These are phyloP conservation scores for Tricharina praecox DNA, from an alignment of 495 filamentous ascomycete genomes.

Conservation along the genomic window DNA sequence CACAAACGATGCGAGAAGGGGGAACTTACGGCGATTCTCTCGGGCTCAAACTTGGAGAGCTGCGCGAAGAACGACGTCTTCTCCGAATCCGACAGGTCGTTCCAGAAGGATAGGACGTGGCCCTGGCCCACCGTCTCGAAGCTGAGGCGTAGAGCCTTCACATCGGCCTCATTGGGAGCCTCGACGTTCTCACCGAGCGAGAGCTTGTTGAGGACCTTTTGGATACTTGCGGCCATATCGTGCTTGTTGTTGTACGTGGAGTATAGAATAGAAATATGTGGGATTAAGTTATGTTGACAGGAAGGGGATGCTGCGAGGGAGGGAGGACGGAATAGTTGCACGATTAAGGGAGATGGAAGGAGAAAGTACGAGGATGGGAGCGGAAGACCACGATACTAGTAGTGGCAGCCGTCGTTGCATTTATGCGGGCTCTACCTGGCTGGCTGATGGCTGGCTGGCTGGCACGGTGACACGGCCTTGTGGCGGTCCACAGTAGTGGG, in stretches of 20 bases:
- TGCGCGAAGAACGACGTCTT: slow-evolving; percentile 69
- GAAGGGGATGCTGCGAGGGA: too few species aligned
- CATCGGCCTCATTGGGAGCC: slow-evolving; percentile 54
- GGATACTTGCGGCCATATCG: slow-evolving; percentile 18
- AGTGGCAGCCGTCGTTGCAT: too few species aligned
- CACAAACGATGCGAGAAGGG: background rate
- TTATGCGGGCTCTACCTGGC: too few species aligned
- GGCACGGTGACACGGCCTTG: too few species aligned
- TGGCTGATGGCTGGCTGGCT: too few species aligned
- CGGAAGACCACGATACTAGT: too few species aligned
- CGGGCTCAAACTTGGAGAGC: slow-evolving; percentile 60
- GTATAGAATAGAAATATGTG: too few species aligned
- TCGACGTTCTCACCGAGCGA: slow-evolving; percentile 38
- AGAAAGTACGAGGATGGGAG: too few species aligned
- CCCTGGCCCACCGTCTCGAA: slow-evolving; percentile 68
- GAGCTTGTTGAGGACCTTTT: slow-evolving; percentile 38
- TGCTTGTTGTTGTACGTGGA: background rate
- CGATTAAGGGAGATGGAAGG: too few species aligned
- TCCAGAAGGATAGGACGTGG: slow-evolving; percentile 84
- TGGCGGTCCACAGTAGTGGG: too few species aligned
- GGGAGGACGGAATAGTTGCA: too few species aligned
- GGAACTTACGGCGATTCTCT: slow-evolving; percentile 23
- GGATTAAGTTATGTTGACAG: too few species aligned
- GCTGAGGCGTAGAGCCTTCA: slow-evolving; percentile 56
- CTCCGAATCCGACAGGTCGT: slow-evolving; percentile 52